A percentile compares a stretch with the other conserved stretches of the same genome.
These are phyloP conservation scores for Aspergillus aculeatinus DNA, from an alignment of 2,329 filamentous ascomycete genomes.

Conservation along the genomic window DNA sequence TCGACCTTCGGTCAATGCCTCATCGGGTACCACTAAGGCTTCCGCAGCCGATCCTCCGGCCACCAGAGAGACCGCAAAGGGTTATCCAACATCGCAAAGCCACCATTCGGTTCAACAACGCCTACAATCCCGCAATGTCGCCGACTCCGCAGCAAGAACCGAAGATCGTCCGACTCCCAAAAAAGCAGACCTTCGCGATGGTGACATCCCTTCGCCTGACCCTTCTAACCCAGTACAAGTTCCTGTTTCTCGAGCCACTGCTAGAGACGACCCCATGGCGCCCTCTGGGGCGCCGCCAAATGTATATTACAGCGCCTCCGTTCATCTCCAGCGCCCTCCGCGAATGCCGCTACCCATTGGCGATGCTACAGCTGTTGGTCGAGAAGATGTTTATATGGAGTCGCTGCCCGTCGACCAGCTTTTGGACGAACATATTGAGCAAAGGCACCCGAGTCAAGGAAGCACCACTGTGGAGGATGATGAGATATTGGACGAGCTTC, in stretches of 20 bases:
- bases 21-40: slow-evolving; percentile 39
- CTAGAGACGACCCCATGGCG: slow-evolving; percentile 33
- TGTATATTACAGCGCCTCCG: slow-evolving; percentile 47
- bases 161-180: slow-evolving; percentile 25
- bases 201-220: slow-evolving; percentile 33
- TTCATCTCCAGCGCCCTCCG: slow-evolving; percentile 62
- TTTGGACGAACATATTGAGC: slow-evolving; percentile 54
- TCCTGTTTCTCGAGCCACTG: slow-evolving; percentile 31
- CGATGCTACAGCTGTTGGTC: slow-evolving; percentile 78
- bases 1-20: slow-evolving; percentile 42
- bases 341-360: slow-evolving; percentile 90
- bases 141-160: slow-evolving; percentile 31
- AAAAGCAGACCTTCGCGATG: slow-evolving; percentile 24
- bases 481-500: slow-evolving; percentile 72
- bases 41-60: slow-evolving; percentile 46
- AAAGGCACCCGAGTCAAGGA: slow-evolving; percentile 56
- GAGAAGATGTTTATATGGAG: slow-evolving; percentile 59
- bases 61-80: slow-evolving; percentile 44
- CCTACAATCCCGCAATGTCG: slow-evolving; percentile 39
- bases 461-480: slow-evolving; percentile 66
- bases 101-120: slow-evolving; percentile 42
- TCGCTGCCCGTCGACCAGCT: slow-evolving; percentile 43
- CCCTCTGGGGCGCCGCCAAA: slow-evolving; percentile 49
- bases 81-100: slow-evolving; percentile 37
- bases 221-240: slow-evolving; percentile 42